Percentiles rank a stretch among this genome's conserved stretches.
These are phyloP conservation scores for Petunia secreta DNA, from an alignment of 257 asterid species.

Conservation along the genomic window DNA sequence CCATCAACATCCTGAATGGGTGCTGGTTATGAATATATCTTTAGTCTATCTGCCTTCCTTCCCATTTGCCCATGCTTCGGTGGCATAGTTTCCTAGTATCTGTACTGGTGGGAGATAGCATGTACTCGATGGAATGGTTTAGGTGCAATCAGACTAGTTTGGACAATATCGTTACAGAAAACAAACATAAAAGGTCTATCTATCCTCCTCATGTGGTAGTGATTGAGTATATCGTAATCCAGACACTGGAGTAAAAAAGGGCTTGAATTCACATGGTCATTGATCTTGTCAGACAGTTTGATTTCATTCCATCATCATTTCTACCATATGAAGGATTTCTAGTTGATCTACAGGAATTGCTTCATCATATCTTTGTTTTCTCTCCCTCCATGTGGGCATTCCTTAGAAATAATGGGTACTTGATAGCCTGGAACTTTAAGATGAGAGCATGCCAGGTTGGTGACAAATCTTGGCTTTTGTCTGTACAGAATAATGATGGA, in stretches of 20 bases:
- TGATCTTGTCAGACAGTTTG: constrained; percentile 23
- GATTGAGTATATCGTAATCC: neutral
- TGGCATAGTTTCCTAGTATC: neutral
- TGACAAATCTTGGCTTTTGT: constrained; percentile 16
- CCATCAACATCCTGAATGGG: neutral
- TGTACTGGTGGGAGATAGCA: neutral
- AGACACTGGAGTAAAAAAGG: neutral
- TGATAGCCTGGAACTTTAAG: neutral
- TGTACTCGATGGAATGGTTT: neutral
- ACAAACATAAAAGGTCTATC: neutral
- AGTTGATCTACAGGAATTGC: neutral
- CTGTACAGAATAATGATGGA: neutral
- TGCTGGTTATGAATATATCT: neutral
- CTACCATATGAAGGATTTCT: neutral
- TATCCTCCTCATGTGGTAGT: neutral
- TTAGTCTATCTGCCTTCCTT: neutral
- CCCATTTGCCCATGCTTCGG: neutral
- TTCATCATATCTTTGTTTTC: neutral
- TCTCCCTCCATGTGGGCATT: constrained; percentile 1
- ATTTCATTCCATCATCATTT: constrained; percentile 16
- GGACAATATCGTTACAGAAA: neutral
- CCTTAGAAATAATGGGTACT: neutral
- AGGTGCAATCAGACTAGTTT: neutral
- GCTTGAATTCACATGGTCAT: neutral
- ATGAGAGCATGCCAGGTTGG: constrained; percentile 16